A percentile compares a stretch with the other conserved stretches of the same genome.
phyloP scores from a whole-genome alignment of 148 eudicot species.

The Chenopodium quinoa region DNA sequence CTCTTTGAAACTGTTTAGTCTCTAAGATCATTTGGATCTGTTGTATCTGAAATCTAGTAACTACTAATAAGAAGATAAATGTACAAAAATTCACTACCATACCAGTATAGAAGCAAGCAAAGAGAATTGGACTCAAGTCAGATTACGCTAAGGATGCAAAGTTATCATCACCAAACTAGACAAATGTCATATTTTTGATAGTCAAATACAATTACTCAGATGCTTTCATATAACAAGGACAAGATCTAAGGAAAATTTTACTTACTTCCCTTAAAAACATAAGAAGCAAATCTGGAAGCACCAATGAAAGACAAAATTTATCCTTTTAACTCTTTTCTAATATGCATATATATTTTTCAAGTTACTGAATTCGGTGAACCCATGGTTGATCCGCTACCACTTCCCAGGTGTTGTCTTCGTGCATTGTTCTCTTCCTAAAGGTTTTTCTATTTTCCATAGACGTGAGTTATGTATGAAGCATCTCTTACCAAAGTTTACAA shows the following conservation, averaged over 20 bases:
- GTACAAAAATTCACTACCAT: not conserved
- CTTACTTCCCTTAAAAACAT: not conserved
- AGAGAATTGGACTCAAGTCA: not conserved
- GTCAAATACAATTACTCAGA: not conserved
- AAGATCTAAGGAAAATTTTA: not conserved
- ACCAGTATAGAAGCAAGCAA: not conserved
- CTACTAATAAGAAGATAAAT: not conserved
- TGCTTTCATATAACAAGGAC: too few relatives aligned
- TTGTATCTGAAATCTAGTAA: too few relatives aligned
- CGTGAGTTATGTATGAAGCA: not conserved
- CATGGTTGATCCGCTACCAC: not conserved
- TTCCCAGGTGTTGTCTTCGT: not conserved
- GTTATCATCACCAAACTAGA: not conserved
- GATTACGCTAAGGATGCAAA: not conserved
- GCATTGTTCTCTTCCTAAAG: not conserved
- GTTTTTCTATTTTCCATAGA: not conserved
- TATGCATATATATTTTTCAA: too few relatives aligned
- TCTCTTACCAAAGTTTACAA: conserved; percentile 10
- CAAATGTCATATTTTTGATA: not conserved
- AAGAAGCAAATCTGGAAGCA: too few relatives aligned
- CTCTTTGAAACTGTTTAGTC: too few relatives aligned
- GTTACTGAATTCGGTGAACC: too few relatives aligned
- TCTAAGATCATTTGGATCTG: too few relatives aligned
- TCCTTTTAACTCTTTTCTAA: too few relatives aligned
- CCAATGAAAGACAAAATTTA: too few relatives aligned